Evolutionary conservation across 163 green algal species (phyloP), one percentile per base, ranked within the genome.

Genomic region (Picocystis sp.): DNA sequence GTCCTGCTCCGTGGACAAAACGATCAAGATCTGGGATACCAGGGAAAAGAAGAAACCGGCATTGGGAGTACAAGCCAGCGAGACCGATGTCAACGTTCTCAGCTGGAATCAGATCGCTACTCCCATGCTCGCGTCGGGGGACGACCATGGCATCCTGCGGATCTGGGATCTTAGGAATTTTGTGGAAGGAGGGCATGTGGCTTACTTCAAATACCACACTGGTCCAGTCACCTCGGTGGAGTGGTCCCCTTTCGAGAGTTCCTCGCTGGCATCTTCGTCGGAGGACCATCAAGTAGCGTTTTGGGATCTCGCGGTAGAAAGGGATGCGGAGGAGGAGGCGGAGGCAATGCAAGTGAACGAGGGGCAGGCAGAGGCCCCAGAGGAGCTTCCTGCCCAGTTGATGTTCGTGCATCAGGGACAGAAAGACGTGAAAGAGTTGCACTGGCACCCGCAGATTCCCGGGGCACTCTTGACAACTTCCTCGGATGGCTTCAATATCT

Each of bases 281-380:
- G 80, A 53, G 14, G 71, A 75, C 29, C 62, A 75, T 73, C 56
- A 13, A 46, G 62, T 68, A 9, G 11, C 56, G 81, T 69, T 95
- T 19, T 99, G 90, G 90, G 90, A 99, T 67, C 65, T 99, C 47
- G 83, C 88, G 3, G 58, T 99, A 61, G 90, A 99, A 72, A 55
- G 84, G 1, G 86, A 94, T 60, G 69, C 80, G 12, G 86, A 93
- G 60, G 86, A 94, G 62, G 90, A 97, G 69, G 80, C 74, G 5
- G 73, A 79, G 11, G 68, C 75, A 23, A 65, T 57, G 60, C 38
- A 59, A 43, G 56, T 15, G 29, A 43, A 22, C 11, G 43, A 56
- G 22, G 29, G 35, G 11, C 89, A 93, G 55, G 64, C 68, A 17
- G 35, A 58, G 42, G 50, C 54, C 19, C 67, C 67, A 0, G 23